Evolutionary conservation across 2,329 filamentous ascomycete species (phyloP).

Genomic region (Aspergillus pseudonomiae): DNA sequence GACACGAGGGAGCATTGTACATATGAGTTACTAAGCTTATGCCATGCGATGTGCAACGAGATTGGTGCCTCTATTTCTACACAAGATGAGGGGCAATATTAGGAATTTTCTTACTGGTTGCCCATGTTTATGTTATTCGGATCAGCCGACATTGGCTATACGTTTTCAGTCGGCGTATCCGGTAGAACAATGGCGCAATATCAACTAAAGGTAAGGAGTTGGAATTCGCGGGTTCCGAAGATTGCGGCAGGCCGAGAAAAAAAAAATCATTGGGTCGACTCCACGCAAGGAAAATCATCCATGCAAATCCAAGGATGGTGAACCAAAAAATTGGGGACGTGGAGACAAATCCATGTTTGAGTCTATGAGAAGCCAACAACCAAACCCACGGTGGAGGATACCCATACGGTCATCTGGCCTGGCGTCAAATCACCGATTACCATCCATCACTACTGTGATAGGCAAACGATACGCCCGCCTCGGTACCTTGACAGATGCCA

Average conservation of each 20-base stretch:
- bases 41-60: background rate
- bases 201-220: conserved; percentile 1
- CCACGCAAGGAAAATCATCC: background rate
- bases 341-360: background rate
- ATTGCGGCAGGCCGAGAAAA: background rate
- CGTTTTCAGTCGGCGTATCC: background rate
- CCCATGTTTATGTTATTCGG: background rate
- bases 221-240: background rate
- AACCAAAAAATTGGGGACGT: background rate
- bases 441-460: background rate
- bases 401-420: background rate
- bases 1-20: background rate
- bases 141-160: background rate
- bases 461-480: background rate
- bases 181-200: conserved; percentile 2
- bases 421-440: conserved; percentile 4
- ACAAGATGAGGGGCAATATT: background rate
- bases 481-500: background rate
- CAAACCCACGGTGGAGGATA: background rate
- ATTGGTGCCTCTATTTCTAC: background rate
- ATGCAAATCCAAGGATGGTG: background rate
- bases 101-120: background rate
- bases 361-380: background rate
- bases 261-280: background rate
- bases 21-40: background rate